These are phyloP conservation scores for Arachis monticola DNA, from an alignment of 331 rosid species.

Conservation along the genomic window DNA sequence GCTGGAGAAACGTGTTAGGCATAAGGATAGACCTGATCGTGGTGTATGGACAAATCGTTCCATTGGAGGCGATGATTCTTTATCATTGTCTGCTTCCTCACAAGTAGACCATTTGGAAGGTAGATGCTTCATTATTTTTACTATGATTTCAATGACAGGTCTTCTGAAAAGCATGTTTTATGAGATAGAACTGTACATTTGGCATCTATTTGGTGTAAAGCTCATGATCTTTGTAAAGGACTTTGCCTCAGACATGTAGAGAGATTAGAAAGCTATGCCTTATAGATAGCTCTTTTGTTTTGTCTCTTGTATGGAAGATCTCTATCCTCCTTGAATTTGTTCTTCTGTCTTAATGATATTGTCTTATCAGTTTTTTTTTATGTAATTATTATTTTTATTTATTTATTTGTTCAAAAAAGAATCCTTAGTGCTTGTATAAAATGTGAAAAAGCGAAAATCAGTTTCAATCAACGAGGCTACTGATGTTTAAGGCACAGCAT, in stretches of 20 bases:
- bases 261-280: too few relatives aligned
- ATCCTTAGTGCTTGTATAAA: conserved; percentile 17
- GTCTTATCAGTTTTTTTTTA: too few relatives aligned
- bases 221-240: too few relatives aligned
- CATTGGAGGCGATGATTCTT: conserved; percentile 52
- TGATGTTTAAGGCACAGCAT: background rate
- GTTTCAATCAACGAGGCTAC: background rate
- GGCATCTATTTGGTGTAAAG: too few relatives aligned
- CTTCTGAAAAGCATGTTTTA: too few relatives aligned
- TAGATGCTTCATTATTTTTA: conserved; percentile 24
- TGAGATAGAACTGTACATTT: too few relatives aligned
- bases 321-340: too few relatives aligned
- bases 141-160: background rate
- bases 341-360: too few relatives aligned
- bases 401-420: background rate
- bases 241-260: too few relatives aligned
- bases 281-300: too few relatives aligned
- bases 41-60: conserved; percentile 52
- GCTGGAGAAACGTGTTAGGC: conserved; percentile 50
- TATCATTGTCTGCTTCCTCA: conserved; percentile 44
- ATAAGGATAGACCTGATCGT: conserved; percentile 59
- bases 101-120: conserved; percentile 50
- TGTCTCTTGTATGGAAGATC: too few relatives aligned
- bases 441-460: background rate
- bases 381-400: too few relatives aligned